phyloP scores from a whole-genome alignment of 495 filamentous ascomycete species.

The Astrothelium subdiscretum region DNA sequence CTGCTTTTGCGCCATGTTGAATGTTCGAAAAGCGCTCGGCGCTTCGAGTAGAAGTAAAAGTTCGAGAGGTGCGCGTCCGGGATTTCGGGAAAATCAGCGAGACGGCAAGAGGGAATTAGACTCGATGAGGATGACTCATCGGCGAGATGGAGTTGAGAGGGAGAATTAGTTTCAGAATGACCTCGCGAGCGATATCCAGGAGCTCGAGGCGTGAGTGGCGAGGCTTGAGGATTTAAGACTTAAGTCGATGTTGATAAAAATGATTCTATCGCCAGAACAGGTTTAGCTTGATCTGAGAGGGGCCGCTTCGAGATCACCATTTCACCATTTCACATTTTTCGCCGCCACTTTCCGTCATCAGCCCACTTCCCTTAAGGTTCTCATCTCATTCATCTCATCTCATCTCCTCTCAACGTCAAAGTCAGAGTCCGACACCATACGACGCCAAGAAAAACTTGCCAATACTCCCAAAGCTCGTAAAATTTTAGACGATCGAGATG shows the following conservation, averaged over 20 bases:
- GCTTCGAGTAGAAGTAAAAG: background rate
- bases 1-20: slow-evolving; percentile 16
- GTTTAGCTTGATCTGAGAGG: background rate
- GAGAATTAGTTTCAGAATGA: background rate
- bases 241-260: background rate
- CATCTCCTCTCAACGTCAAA: no score
- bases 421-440: no score
- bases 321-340: background rate
- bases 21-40: background rate
- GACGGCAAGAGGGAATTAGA: background rate
- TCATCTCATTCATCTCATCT: no score
- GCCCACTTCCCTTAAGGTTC: no score
- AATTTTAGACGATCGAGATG: background rate
- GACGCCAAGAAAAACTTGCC: no score
- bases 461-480: background rate
- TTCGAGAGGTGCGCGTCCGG: background rate
- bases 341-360: background rate
- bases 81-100: background rate
- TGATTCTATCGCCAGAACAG: background rate
- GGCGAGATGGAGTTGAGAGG: background rate
- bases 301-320: background rate
- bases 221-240: background rate
- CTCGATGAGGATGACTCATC: background rate
- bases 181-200: background rate
- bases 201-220: background rate